Evolutionary conservation across 768 basidiomycete genomes (phyloP).

Genomic region (Amanita pseudoporphyria): DNA sequence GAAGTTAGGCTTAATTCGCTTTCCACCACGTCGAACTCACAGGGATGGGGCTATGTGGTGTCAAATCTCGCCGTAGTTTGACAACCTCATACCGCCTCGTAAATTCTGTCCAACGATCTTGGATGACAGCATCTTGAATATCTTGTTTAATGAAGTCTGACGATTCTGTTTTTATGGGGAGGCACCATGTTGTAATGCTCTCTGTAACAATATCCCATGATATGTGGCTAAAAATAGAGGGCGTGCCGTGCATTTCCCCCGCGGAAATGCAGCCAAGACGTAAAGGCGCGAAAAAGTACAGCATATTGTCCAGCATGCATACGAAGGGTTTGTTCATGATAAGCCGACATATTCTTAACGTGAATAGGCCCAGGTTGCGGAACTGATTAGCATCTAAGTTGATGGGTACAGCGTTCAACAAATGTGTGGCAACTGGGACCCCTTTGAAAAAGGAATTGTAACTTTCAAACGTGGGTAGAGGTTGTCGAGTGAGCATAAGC

Average conservation of each 20-base stretch:
- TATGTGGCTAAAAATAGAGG: constrained; percentile 36
- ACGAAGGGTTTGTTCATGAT: constrained; percentile 59
- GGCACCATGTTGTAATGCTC: constrained; percentile 43
- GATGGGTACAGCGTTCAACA: constrained; percentile 41
- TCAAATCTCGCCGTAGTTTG: constrained; percentile 53
- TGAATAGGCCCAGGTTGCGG: constrained; percentile 47
- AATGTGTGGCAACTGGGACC: constrained; percentile 28
- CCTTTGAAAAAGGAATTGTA: constrained; percentile 58
- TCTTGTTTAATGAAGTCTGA: constrained; percentile 31
- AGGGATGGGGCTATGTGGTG: constrained; percentile 59
- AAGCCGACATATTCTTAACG: constrained; percentile 49
- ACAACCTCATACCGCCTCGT: constrained; percentile 58
- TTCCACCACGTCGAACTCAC: constrained; percentile 30
- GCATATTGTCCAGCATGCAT: constrained; percentile 43
- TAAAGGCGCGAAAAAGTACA: constrained; percentile 64
- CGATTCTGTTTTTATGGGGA: constrained; percentile 32
- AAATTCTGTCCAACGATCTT: constrained; percentile 70
- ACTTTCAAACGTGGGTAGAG: constrained; percentile 45
- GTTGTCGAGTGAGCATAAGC: constrained; percentile 54
- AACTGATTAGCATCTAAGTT: constrained; percentile 35
- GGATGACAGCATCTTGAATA: constrained; percentile 56
- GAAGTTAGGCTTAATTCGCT: not conserved
- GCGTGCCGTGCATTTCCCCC: constrained; percentile 17
- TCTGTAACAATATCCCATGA: constrained; percentile 54
- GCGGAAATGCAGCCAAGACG: constrained; percentile 18